A percentile compares a stretch with the other conserved stretches of the same genome.
Conservation (phyloP, 192 early-diverging fungal genomes). For the Coemansia sp. region DNA sequence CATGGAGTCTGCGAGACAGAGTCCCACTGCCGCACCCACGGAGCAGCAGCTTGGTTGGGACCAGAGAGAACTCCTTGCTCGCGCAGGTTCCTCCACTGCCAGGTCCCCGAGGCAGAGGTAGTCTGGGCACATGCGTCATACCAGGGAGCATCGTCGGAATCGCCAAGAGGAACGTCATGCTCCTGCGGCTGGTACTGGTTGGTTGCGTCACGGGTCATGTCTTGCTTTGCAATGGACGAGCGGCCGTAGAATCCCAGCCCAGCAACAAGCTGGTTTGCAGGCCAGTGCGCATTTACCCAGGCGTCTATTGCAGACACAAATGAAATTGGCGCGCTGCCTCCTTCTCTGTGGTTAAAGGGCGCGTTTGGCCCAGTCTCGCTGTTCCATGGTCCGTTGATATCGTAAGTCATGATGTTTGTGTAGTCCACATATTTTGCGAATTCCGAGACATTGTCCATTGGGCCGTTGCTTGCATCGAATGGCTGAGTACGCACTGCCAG, state of each 20-base stretch:
- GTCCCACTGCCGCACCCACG: slow-evolving; percentile 64
- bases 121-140: slow-evolving; percentile 54
- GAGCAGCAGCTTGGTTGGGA: slow-evolving; percentile 51
- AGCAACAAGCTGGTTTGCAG: slow-evolving; percentile 59
- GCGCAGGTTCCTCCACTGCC: slow-evolving; percentile 65
- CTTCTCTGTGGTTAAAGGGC: slow-evolving; percentile 51
- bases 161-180: slow-evolving; percentile 48
- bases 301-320: slow-evolving; percentile 53
- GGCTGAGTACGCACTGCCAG: slow-evolving; percentile 65
- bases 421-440: slow-evolving; percentile 65
- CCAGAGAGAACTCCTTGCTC: slow-evolving; percentile 53
- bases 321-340: slow-evolving; percentile 38
- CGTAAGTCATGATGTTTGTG: slow-evolving; percentile 74
- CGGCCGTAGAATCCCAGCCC: slow-evolving; percentile 69
- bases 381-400: slow-evolving; percentile 61
- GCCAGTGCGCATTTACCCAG: slow-evolving; percentile 63
- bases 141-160: slow-evolving; percentile 59
- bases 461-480: slow-evolving; percentile 55
- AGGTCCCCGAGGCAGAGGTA: slow-evolving; percentile 58
- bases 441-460: slow-evolving; percentile 55
- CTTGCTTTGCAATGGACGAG: slow-evolving; percentile 38
- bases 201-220: slow-evolving; percentile 57
- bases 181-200: slow-evolving; percentile 52
- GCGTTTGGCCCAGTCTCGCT: slow-evolving; percentile 62
- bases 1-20: slow-evolving; percentile 64